Percentiles rank a stretch among this genome's conserved stretches.
phyloP scores from a whole-genome alignment of 305 asterid species.

The Fraxinus baroniana region DNA sequence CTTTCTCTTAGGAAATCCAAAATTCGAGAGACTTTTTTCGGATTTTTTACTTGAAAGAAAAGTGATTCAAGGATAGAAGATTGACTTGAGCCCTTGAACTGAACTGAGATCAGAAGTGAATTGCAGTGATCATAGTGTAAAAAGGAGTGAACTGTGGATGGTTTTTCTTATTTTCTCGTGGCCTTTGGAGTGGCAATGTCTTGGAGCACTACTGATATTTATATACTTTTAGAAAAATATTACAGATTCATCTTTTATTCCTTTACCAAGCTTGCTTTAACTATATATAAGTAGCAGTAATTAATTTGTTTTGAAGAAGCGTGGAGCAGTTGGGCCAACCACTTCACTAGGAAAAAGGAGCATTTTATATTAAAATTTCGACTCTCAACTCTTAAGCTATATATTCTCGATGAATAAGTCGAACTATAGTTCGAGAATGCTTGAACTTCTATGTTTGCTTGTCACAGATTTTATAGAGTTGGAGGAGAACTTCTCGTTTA shows the following conservation, averaged over 20 bases:
- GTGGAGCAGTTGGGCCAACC: conserved; percentile 1
- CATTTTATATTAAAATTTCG: neutral
- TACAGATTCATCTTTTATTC: neutral
- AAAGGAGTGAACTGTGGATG: neutral
- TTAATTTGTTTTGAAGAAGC: neutral
- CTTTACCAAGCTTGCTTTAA: neutral
- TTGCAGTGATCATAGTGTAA: conserved; percentile 23
- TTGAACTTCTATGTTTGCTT: neutral
- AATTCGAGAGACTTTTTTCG: neutral
- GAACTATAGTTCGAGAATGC: neutral
- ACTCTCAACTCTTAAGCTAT: neutral
- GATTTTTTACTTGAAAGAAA: conserved; percentile 33
- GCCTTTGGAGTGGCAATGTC: neutral
- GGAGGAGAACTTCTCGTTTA: no score
- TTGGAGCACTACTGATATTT: conserved; percentile 30
- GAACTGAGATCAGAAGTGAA: conserved; percentile 16
- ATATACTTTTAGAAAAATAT: conserved; percentile 24
- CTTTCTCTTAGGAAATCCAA: neutral
- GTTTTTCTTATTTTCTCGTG: no score
- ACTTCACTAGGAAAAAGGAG: conserved; percentile 5
- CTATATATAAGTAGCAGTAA: neutral
- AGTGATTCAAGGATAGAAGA: conserved; percentile 22
- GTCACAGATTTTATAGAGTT: neutral
- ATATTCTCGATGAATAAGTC: neutral
- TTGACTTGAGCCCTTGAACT: conserved; percentile 20